Evolutionary conservation across 176 grass and related monocot genomes (phyloP).

Genomic region (Avena sativa): DNA sequence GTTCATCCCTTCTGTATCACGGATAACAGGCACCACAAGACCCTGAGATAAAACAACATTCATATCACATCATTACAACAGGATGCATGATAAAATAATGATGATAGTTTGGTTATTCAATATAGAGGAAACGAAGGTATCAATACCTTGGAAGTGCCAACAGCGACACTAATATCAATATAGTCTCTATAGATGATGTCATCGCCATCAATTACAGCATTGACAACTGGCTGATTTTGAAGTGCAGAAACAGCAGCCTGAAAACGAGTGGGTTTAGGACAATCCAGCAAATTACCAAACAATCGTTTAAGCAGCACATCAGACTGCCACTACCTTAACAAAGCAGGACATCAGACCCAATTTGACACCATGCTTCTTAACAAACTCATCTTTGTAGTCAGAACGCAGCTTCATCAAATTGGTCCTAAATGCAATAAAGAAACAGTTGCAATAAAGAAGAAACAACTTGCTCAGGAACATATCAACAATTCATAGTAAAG

Average conservation of each 20-base stretch:
- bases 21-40: constrained; percentile 80
- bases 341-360: constrained; percentile 90
- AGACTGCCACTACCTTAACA: constrained; percentile 60
- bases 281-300: constrained; percentile 11
- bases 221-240: constrained; percentile 77
- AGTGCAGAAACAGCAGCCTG: constrained; percentile 78
- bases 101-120: constrained; percentile 6
- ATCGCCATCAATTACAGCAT: constrained; percentile 87
- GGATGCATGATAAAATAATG: background rate
- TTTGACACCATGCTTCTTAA: constrained; percentile 83
- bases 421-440: constrained; percentile 53
- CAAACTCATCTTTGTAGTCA: constrained; percentile 79
- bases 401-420: constrained; percentile 89
- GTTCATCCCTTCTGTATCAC: constrained; percentile 72
- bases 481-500: background rate
- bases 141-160: constrained; percentile 78
- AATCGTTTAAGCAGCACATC: constrained; percentile 20
- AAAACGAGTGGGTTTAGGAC: constrained; percentile 42
- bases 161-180: constrained; percentile 75
- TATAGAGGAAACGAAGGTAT: constrained; percentile 26
- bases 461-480: constrained; percentile 9
- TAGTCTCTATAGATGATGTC: constrained; percentile 85
- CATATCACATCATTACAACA: background rate
- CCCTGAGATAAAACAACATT: constrained; percentile 48
- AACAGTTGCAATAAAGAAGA: constrained; percentile 15